Conservation (phyloP, 2,329 filamentous ascomycete species). For the Exutisphaerella laricina region DNA sequence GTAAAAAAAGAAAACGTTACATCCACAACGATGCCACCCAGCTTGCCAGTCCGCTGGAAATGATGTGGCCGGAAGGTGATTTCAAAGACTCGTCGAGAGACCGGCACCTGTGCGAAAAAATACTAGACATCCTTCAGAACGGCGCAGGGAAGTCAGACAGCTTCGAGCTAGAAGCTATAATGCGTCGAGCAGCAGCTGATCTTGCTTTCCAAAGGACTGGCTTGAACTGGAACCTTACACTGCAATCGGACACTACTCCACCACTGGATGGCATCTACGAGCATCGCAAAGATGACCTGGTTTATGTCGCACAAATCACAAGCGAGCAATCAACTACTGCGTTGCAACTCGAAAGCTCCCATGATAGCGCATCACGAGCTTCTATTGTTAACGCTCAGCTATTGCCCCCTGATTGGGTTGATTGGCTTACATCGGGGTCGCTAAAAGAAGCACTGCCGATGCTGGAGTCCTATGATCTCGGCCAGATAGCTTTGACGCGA, state of each 20-base stretch:
- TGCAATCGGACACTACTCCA: slow-evolving; percentile 5
- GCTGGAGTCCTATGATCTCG: slow-evolving; percentile 21
- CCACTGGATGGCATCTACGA: slow-evolving; percentile 16
- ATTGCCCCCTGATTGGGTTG: neutral
- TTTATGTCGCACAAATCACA: slow-evolving; percentile 32
- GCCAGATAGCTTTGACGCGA: slow-evolving; percentile 25
- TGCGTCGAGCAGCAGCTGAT: neutral
- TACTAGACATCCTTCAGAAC: neutral
- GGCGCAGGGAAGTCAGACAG: neutral
- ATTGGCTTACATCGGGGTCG: neutral
- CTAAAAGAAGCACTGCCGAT: slow-evolving; percentile 7
- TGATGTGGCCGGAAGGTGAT: neutral
- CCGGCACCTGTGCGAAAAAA: neutral
- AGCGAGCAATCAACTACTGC: slow-evolving; percentile 28
- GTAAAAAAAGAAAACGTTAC: slow-evolving; percentile 25
- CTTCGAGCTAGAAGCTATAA: neutral
- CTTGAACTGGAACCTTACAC: neutral
- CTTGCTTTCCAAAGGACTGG: neutral
- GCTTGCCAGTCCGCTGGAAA: neutral
- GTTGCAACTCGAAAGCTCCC: neutral
- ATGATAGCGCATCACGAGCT: neutral
- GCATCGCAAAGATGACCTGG: slow-evolving; percentile 28
- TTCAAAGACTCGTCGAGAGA: neutral
- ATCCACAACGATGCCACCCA: slow-evolving; percentile 3
- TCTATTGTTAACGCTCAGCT: neutral